Evolutionary conservation across 257 asterid genomes (phyloP), one percentile per base, ranked within the genome.

Genomic region (Nicotiana attenuata): DNA sequence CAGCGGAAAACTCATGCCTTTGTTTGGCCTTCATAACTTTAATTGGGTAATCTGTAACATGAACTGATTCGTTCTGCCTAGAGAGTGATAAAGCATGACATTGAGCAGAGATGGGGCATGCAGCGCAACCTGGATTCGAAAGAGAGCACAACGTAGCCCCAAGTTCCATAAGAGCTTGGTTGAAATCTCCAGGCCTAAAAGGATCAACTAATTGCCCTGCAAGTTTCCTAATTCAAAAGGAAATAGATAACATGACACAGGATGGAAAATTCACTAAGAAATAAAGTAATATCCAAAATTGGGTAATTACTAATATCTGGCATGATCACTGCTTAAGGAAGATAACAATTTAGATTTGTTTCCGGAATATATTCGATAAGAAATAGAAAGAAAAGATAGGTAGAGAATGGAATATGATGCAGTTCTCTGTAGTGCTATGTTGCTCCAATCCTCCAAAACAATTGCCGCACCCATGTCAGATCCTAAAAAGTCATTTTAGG

Each of bases 91-190:
- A 83, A 59, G 97, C 99, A 81, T 75, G 87, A 79, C 99, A 96
- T n/a, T 92, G 93, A 71, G 29, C 75, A 77, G 96, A 90, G 84
- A 94, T 82, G 73, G 99, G 97, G 80, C 99, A 96, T n/a, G 61
- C 65, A 82, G 91, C 84, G 88, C 99, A 96, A 84, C 89, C 84
- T 77, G 97, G 97, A 80, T 87, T 67, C 52, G 85, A 19, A 47
- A 67, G 80, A 79, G 92, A 92, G 89, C 98, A 96, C 33, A 90
- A 7, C 10, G 97, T 94, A n/a, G 99, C 98, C 83, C 99, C 99
- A 77, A 96, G 97, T 86, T 96, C 99, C 99, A 96, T 96, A 82
- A 96, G 81, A 78, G 97, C 94, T 92, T 96, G 99, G 85, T 96
- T 96, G 86, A 96, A 94, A 88, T 92, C 97, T 82, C 99, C 99